Evolutionary conservation across 495 filamentous ascomycete genomes (phyloP).

Genomic region (Apiosordaria backusii): DNA sequence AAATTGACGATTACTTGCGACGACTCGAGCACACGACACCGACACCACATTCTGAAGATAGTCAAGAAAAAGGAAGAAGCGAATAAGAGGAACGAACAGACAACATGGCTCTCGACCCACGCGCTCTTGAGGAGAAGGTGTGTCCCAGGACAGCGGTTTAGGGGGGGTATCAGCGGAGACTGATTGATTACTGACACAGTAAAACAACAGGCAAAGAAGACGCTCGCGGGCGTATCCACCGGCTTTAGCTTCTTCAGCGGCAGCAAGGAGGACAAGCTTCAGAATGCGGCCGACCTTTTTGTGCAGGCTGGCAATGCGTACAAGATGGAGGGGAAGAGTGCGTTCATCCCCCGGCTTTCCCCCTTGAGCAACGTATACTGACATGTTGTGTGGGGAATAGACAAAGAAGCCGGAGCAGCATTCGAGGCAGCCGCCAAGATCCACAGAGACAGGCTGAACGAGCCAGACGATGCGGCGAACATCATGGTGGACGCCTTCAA

Average conservation of each 20-base stretch:
- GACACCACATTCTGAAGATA: neutral
- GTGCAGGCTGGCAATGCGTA: slow-evolving; percentile 80
- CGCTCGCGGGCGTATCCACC: slow-evolving; percentile 60
- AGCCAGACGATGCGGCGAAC: slow-evolving; percentile 86
- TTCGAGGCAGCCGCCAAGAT: slow-evolving; percentile 77
- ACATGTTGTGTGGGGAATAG: slow-evolving; percentile 36
- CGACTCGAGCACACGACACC: neutral
- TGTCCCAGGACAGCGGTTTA: slow-evolving; percentile 18
- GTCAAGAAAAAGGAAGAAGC: neutral
- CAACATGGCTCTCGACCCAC: slow-evolving; percentile 47
- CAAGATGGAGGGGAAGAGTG: slow-evolving; percentile 67
- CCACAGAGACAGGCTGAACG: slow-evolving; percentile 71
- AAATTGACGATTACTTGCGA: neutral
- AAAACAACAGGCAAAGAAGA: slow-evolving; percentile 69
- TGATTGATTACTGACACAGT: slow-evolving; percentile 25
- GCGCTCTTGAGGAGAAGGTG: slow-evolving; percentile 46
- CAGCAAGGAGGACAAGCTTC: slow-evolving; percentile 71
- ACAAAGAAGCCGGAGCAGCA: slow-evolving; percentile 73
- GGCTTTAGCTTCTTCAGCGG: slow-evolving; percentile 75
- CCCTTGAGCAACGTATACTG: slow-evolving; percentile 6
- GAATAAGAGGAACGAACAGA: slow-evolving; percentile 13
- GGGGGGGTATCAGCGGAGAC: neutral
- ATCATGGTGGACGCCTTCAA: slow-evolving; percentile 71
- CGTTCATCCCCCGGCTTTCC: slow-evolving; percentile 11
- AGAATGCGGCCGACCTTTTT: slow-evolving; percentile 78